Evolutionary conservation across 306 rosid species (phyloP), one percentile per base, ranked within the genome.

Genomic region (Cyclanthera cordifolia): DNA sequence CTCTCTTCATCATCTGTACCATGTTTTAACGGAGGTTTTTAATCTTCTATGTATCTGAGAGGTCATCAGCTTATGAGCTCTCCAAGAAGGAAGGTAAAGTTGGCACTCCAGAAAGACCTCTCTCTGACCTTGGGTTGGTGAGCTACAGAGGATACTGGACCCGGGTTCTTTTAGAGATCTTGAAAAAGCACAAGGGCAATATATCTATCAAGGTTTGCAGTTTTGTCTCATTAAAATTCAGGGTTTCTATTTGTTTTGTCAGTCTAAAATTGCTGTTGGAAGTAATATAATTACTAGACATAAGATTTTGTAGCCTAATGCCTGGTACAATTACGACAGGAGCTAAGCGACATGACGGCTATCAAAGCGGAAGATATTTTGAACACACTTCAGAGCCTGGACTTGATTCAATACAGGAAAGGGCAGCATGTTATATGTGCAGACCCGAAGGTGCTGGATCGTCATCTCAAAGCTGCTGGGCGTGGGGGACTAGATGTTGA

Each of bases 101-200:
- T 47, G 99, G 99, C 60, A 94, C 99, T 12, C 99, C 99, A 9
- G 99, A 94, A 79, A 85, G 97, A 74, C 99, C 99, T 61, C 99
- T 94, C 68, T 94, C 99, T 70, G 99, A 94, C 75, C 89, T 94
- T 74, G 99, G 99, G 61, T 73, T 90, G 72, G 78, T 94, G 77
- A 90, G 99, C 83, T 94, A 94, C 86, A 76, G 96, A 88, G 99
- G 99, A 80, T 94, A 94, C 80, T 94, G 99, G 99, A 94, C 99
- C 19, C 81, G 97, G 77, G 97, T 90, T 76, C 95, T 94, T 63
- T 77, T 94, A 27, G 99, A 94, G 79, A 90, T 90, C 70, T 81
- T 94, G 83, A 90, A 94, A 71, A 90, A 88, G 79, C 99, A 94
- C 41, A 94, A 90, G 87, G 99, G 95, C 59, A 94, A 94, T 76